Conservation (phyloP, 1,284 basidiomycete genomes). For the Puccinia hordei region DNA sequence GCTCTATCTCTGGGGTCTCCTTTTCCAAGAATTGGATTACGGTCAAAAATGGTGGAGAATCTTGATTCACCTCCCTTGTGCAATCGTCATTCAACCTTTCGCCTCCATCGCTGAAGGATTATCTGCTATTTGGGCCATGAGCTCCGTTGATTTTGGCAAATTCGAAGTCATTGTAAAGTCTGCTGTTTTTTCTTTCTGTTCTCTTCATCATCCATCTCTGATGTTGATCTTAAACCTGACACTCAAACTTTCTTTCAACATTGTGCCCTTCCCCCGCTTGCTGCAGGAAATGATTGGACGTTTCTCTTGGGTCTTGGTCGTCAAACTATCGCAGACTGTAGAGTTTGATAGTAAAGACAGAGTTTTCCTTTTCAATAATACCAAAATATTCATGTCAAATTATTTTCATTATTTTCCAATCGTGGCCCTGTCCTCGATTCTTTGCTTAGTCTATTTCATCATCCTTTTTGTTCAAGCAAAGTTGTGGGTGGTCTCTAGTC, state of each 20-base stretch:
- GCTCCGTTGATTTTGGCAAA: slow-evolving; percentile 56
- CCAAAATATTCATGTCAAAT: too few species aligned
- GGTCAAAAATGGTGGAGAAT: slow-evolving; percentile 54
- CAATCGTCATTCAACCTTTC: slow-evolving; percentile 60
- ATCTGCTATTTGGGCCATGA: slow-evolving; percentile 61
- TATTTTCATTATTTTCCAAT: too few species aligned
- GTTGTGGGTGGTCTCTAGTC: too few species aligned
- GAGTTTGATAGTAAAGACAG: too few species aligned
- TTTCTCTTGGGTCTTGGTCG: not conserved
- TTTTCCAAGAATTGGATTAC: slow-evolving; percentile 55
- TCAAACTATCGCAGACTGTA: too few species aligned
- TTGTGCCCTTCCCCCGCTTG: not conserved
- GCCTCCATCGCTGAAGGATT: slow-evolving; percentile 60
- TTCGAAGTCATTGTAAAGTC: slow-evolving; percentile 53
- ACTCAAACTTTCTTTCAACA: not conserved
- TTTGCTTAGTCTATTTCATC: too few species aligned
- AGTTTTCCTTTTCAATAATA: too few species aligned
- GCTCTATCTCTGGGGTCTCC: slow-evolving; percentile 54
- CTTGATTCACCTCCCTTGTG: slow-evolving; percentile 51
- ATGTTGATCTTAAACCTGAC: not conserved
- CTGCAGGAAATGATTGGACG: not conserved
- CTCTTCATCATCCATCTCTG: not conserved
- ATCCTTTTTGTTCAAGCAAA: too few species aligned
- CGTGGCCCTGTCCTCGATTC: too few species aligned
- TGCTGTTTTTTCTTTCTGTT: not conserved